phyloP scores from a whole-genome alignment of 176 grass and related monocot genomes.

The Oryza coarctata region DNA sequence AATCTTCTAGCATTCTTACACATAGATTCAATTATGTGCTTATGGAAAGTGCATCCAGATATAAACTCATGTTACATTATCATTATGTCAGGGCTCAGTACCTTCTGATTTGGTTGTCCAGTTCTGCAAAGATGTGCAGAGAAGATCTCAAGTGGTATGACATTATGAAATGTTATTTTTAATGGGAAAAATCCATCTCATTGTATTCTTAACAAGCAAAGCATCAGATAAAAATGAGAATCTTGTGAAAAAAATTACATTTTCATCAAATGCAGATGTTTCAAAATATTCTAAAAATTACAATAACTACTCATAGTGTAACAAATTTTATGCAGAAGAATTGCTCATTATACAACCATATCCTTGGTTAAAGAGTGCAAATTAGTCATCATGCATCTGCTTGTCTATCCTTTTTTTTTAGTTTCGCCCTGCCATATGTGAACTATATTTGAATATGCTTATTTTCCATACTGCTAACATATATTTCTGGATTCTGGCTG shows the following conservation, averaged over 20 bases:
- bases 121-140: conserved; percentile 96
- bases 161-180: conserved; percentile 18
- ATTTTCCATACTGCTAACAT: not conserved
- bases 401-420: conserved; percentile 1
- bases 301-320: not conserved
- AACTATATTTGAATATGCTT: conserved; percentile 24
- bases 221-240: not conserved
- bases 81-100: conserved; percentile 41
- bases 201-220: conserved; percentile 12
- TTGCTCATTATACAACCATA: not conserved
- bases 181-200: not conserved
- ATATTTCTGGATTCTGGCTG: not conserved
- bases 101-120: conserved; percentile 62
- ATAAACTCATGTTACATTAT: conserved; percentile 23
- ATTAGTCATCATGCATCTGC: not conserved
- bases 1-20: conserved; percentile 8
- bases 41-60: not conserved
- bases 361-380: not conserved
- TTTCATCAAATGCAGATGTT: not conserved
- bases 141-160: conserved; percentile 68
- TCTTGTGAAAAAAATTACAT: not conserved
- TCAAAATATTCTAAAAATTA: not conserved
- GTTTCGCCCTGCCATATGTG: not conserved
- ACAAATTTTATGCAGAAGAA: conserved; percentile 7
- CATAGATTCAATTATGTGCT: conserved; percentile 1